A percentile compares a stretch with the other conserved stretches of the same genome.
phyloP scores from a whole-genome alignment of 202 grass and related monocot genomes.

The Carex sylvatica region DNA sequence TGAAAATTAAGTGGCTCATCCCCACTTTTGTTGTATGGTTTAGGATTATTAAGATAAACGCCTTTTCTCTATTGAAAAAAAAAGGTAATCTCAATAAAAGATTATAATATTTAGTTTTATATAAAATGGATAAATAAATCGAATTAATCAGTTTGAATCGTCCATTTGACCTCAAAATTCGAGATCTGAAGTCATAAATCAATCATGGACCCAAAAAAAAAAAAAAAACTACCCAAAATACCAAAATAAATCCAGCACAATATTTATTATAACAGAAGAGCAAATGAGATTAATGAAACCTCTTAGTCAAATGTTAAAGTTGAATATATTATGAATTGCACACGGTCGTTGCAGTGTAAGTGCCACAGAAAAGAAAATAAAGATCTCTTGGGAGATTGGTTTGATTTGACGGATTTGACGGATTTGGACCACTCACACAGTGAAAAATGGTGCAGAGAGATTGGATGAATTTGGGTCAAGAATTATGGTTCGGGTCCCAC shows the following conservation, averaged over 20 bases:
- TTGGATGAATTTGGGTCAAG: neutral
- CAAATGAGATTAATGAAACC: neutral
- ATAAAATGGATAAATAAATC: no score
- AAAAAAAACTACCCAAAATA: neutral
- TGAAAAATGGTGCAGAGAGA: neutral
- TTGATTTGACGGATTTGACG: neutral
- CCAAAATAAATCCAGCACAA: neutral
- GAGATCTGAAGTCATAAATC: no score
- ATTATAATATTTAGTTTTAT: no score
- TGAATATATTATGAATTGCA: neutral
- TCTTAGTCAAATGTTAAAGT: no score
- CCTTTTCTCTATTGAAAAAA: no score
- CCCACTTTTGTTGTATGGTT: no score
- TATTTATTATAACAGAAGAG: neutral
- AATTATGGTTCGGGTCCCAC: neutral
- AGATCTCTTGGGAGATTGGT: neutral
- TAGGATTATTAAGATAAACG: no score
- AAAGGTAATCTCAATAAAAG: no score
- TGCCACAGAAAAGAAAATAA: neutral
- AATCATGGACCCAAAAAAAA: no score
- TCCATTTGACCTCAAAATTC: no score
- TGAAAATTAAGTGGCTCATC: no score
- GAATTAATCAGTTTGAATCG: no score
- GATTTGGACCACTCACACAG: neutral
- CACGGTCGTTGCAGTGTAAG: neutral